Base-by-base conservation (phyloP, 2,329 filamentous ascomycete genomes). In the Paraphaeosphaeria sporulosa region DNA sequence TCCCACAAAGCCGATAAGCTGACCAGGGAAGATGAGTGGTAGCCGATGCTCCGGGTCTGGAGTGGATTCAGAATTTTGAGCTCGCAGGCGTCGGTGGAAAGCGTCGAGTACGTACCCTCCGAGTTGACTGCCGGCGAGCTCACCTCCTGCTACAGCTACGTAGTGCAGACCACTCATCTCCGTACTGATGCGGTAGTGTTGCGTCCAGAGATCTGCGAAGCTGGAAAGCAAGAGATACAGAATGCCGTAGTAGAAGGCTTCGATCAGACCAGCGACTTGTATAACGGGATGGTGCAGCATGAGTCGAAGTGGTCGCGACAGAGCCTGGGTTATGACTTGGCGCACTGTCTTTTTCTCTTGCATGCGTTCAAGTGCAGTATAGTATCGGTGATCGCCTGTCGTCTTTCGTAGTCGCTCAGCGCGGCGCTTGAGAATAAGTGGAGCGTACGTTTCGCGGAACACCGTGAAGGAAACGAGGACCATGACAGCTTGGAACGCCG, bases 311-410 rank as follows among this genome's bases (percentile, higher is more conserved):
- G 86, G 85, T 1, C 89, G 78, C 19, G 78, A 69, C 57, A 85
- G 75, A 21, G 79, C 73, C 5, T 70, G 75, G 9, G 70, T 58
- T 63, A 84, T 68, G 10, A 62, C 57, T 68, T 86, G 90, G 8
- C 57, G 6, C 2, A 64, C 21, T 0, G 60, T 57, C 17, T 57
- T 60, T 8, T 59, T 17, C 12, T 51, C 57, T 21, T 60, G 60
- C 4, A 61, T 7, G n/a, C 79, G 71, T 32, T 72, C 70, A 15
- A 72, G 68, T 0, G 70, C 57, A 5, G 82, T 70, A 43, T 67
- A 61, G 51, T 70, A 70, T 89, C 91, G 95, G 82, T 88, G 93
- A 47, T 90, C 82, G 5, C 86, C 82, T 63, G 85, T 90, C 60
- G 92, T 87, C 71, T 63, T 56, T 4, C 69, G 63, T 4, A 69